Conservation (phyloP, 257 asterid genomes). For the Rauvolfia tetraphylla region DNA sequence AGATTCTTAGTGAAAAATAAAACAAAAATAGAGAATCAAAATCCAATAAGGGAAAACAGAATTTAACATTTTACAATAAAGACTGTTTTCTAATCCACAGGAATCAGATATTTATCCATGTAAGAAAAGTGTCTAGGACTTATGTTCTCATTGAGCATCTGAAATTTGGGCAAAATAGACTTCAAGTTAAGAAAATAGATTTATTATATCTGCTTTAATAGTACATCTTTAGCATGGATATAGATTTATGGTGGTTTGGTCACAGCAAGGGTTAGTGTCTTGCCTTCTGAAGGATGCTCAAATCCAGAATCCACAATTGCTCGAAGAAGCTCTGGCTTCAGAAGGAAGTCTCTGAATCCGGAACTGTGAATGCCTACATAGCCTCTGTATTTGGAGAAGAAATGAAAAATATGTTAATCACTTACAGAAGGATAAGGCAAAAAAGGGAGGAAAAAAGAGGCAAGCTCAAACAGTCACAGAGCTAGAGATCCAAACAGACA, state of each 20-base stretch:
- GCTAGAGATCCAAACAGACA: not conserved
- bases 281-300: slow-evolving; percentile 58
- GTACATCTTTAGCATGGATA: not conserved
- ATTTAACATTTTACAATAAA: not conserved
- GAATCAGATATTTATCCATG: not conserved
- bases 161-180: too few species aligned
- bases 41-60: not conserved
- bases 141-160: not conserved
- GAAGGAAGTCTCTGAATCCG: slow-evolving; percentile 49
- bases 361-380: slow-evolving; percentile 50
- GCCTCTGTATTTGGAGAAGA: slow-evolving; percentile 28
- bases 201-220: not conserved
- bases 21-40: not conserved
- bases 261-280: slow-evolving; percentile 4
- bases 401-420: not conserved
- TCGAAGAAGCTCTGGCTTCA: slow-evolving; percentile 48
- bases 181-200: not conserved
- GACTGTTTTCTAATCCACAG: not conserved
- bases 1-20: not conserved
- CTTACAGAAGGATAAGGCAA: not conserved
- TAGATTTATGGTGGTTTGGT: not conserved
- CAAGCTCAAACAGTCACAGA: not conserved
- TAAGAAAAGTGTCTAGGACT: not conserved
- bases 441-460: not conserved
- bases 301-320: slow-evolving; percentile 52